Base-by-base conservation (phyloP, 805 yeast species). In the Cyberlindnera misumaiensis region DNA sequence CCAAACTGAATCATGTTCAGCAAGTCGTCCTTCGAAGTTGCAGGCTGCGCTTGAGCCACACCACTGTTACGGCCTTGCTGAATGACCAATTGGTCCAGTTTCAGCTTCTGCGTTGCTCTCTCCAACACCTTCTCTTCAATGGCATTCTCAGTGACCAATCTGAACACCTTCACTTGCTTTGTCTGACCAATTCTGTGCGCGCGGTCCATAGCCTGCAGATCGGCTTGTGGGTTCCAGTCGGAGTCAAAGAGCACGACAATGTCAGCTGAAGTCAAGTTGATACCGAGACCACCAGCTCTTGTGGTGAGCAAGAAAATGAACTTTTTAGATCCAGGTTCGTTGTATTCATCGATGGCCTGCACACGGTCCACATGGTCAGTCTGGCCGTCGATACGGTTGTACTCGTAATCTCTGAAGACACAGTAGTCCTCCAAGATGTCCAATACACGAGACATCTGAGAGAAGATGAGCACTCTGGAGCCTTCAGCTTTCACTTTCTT, bases 221-320 rank as follows among this genome's bases (percentile, higher is more conserved):
- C 94, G 4, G 90, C 93, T 55, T 83, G 94, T 1, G 94, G 94
- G 49, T 83, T 83, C 94, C 94, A 83, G 58, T 83, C 94, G 3
- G 88, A 80, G 60, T 83, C 94, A 55, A 68, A 83, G 32, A 83
- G 59, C 3, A 83, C 73, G 34, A 83, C 94, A 45, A 80, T 68
- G 58, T 83, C 89, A 1, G 93, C 93, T n/a, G 79, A 65, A 4
- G 93, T 83, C 52, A 83, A 68, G 55, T 83, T 83, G 52, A 83
- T 83, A 61, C 94, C 94, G 56, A 87, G 69, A 10, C 96, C 96
- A 61, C 96, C 93, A 32, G 94, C 94, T 67, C 94, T 75, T 4
- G 94, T 83, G 5, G 94, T 83, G 47, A 83, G 65, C 44, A 83
- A 60, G 49, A 83, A 83, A n/a, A 82, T 68, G 55, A 83, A 83